A percentile compares a stretch with the other conserved stretches of the same genome.
Evolutionary conservation across 345 rosid species (phyloP).

Genomic region (Ceriops zippeliana): DNA sequence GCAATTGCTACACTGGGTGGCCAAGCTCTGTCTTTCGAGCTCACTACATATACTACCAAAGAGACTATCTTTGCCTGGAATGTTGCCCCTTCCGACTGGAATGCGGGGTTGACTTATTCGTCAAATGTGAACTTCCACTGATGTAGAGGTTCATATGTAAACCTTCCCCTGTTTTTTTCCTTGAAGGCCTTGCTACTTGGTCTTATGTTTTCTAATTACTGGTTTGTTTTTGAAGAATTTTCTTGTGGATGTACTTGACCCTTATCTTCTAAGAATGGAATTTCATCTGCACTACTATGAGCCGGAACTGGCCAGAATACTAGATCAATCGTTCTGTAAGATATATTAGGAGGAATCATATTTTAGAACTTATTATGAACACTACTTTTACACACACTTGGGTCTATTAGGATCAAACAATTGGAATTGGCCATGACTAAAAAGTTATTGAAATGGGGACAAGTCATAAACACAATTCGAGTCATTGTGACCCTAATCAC

Average conservation of each 20-base stretch:
- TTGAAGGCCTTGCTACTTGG: not conserved
- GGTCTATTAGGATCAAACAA: not conserved
- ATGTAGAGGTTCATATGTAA: constrained; percentile 7
- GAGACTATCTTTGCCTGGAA: constrained; percentile 54
- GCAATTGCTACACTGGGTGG: constrained; percentile 72
- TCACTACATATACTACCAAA: constrained; percentile 60
- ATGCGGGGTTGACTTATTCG: constrained; percentile 48
- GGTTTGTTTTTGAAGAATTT: not conserved
- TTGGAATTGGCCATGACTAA: not conserved
- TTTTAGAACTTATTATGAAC: too few species aligned
- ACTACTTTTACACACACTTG: not conserved
- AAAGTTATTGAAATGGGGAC: constrained; percentile 45
- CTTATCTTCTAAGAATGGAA: not conserved
- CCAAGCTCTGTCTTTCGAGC: constrained; percentile 67
- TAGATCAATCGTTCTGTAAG: not conserved
- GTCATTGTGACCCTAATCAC: constrained; percentile 5
- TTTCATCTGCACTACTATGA: not conserved
- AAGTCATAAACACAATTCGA: constrained; percentile 27
- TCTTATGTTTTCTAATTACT: not conserved
- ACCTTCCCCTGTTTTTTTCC: not conserved
- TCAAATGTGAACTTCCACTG: constrained; percentile 54
- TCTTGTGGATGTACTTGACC: not conserved
- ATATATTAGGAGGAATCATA: not conserved
- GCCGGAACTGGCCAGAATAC: not conserved
- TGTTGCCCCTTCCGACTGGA: constrained; percentile 71